These are phyloP conservation scores for Puccinia novopanici DNA, from an alignment of 1,284 basidiomycete species.

Conservation along the genomic window DNA sequence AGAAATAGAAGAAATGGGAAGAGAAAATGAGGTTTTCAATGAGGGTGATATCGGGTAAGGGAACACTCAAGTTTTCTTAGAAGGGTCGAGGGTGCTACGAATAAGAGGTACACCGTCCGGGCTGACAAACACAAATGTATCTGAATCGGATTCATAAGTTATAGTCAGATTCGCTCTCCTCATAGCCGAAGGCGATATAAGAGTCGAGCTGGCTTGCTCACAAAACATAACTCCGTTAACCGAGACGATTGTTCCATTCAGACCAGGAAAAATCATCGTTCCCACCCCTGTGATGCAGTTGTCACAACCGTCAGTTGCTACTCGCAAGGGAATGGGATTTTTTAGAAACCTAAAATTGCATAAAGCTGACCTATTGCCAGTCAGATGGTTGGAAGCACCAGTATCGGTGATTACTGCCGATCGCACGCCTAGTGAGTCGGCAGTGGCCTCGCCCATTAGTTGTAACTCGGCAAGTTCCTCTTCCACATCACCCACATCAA, in stretches of 20 bases:
- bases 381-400: background rate
- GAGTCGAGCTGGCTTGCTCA: slow-evolving; percentile 1
- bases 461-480: background rate
- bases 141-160: background rate
- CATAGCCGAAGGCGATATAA: background rate
- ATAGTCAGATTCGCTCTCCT: background rate
- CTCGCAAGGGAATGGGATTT: slow-evolving; percentile 16
- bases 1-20: too few species aligned
- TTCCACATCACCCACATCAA: background rate
- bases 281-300: too few species aligned
- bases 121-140: background rate
- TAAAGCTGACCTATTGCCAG: background rate
- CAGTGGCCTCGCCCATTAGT: background rate
- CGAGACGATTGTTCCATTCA: background rate
- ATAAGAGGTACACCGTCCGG: too few species aligned
- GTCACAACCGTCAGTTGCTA: slow-evolving; percentile 25
- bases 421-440: background rate
- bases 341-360: background rate
- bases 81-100: too few species aligned
- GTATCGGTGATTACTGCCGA: background rate
- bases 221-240: slow-evolving; percentile 14
- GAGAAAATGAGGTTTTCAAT: too few species aligned
- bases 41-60: too few species aligned
- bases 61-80: too few species aligned
- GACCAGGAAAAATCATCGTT: slow-evolving; percentile 11